Base-by-base conservation (phyloP, 257 asterid genomes). In the Asclepias syriaca region DNA sequence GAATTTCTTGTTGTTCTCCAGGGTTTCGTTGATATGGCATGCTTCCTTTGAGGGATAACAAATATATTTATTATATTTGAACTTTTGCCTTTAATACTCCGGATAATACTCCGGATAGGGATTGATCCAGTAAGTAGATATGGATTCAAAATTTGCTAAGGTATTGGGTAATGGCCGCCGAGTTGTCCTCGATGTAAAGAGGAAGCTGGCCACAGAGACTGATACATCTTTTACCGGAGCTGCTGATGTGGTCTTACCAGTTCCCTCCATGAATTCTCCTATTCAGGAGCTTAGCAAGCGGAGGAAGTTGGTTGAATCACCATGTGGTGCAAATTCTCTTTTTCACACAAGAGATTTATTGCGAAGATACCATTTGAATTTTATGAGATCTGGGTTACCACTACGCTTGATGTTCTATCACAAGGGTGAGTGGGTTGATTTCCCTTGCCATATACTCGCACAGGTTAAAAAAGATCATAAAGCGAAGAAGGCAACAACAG, bases 361-460 rank as follows among this genome's bases (percentile, higher is more conserved):
- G 59, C 86, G 80, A 12, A 81, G 77, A 56, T 84, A 77, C 68
- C 84, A 90, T 76, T 75, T 79, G 8, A 89, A 90, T 79, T 89
- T 86, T 60, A 85, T 84, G 82, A 89, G 72, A 75, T 82, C 88
- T 77, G 91, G 87, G 74, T 80, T 67, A 22, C 87, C 92, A 46
- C 73, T 77, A 21, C 97, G 97, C 60, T 70, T 93, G 83, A 85
- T 93, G 97, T 87, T 77, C 79, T 85, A 84, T 78, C 79, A 81
- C 72, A 73, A 83, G 63, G 90, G 86, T 67, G 92, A 84, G 60
- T 93, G 98, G 98, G 84, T 76, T 74, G 96, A 93, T 79, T 89
- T 89, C 75, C 84, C 98, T 55, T 75, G 76, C 51, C 87, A 85
- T 63, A 67, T 89, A 40, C 86, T 93, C 75, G 74, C 75, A 22